A percentile compares a stretch with the other conserved stretches of the same genome.
Evolutionary conservation across 148 eudicot species (phyloP).

Genomic region (Oxyria digyna): DNA sequence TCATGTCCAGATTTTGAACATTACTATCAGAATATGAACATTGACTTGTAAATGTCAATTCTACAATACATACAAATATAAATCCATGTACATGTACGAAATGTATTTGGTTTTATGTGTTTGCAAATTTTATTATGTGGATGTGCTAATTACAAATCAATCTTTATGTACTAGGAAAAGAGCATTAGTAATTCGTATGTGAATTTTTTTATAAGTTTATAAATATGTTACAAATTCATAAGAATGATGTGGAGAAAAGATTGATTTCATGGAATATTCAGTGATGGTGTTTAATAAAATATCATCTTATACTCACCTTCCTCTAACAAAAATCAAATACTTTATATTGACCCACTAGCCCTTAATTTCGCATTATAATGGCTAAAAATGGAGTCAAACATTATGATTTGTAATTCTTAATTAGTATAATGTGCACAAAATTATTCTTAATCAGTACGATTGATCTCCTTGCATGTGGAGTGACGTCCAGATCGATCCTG

Average conservation of each 20-base stretch:
- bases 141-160: too few species aligned
- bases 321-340: neutral
- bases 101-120: too few species aligned
- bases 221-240: neutral
- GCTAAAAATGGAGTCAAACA: neutral
- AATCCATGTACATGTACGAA: too few species aligned
- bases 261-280: neutral
- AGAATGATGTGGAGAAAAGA: neutral
- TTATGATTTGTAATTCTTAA: neutral
- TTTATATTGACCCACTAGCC: neutral
- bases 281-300: neutral
- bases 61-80: too few species aligned
- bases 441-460: neutral
- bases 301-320: neutral
- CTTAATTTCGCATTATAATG: neutral
- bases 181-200: too few species aligned
- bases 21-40: too few species aligned
- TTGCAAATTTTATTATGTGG: too few species aligned
- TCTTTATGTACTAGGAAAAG: too few species aligned
- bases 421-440: neutral
- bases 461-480: neutral
- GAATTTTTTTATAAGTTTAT: too few species aligned
- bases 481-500: neutral
- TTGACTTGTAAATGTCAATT: too few species aligned
- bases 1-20: too few species aligned